Evolutionary conservation across 768 basidiomycete genomes (phyloP), one percentile per base, ranked within the genome.

Genomic region (Gautieria morchelliformis): DNA sequence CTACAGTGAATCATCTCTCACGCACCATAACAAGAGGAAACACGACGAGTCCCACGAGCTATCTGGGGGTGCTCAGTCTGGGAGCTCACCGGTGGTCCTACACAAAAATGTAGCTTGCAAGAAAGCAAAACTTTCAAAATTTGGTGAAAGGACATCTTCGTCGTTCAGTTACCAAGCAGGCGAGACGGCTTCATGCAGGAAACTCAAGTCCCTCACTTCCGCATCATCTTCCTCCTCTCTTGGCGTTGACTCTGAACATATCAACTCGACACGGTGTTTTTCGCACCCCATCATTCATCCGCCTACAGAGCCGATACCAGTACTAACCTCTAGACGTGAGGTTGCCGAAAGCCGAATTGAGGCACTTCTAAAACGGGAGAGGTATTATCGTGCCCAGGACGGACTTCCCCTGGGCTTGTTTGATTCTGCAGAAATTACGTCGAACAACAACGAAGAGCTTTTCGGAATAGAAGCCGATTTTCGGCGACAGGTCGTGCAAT

Each of bases 221-320:
- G 9, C 20, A 19, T 15, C 46, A 14, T 47, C 46, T 19, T 49
- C 48, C 22, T 49, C 32, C 2, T 9, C 27, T 33, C 11, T 24
- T 27, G 27, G 15, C 32, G 22, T 27, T 17, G 32, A 12, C n/a
- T 44, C 42, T 9, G 20, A 44, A 17, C 3, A 9, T 17, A 17
- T 49, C 15, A 49, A 27, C 48, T 19, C 27, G 12, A 12, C 48
- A 27, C 48, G 15, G 9, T 14, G 27, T 17, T 49, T 49, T 17
- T 27, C 32, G 24, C 48, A 49, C 8, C 82, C 82, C 0, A 73
- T 82, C 54, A 78, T 84, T 14, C 80, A 80, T 4, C 82, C 82
- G 1, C 80, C 82, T 0, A 51, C 63, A 2, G 69, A 68, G 10
- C 64, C 70, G 8, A 63, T 67, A 24, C 59, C 68, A 6, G 39